Evolutionary conservation across 768 basidiomycete species (phyloP), one percentile per base, ranked within the genome.

Genomic region (Tephrocybe sp.): DNA sequence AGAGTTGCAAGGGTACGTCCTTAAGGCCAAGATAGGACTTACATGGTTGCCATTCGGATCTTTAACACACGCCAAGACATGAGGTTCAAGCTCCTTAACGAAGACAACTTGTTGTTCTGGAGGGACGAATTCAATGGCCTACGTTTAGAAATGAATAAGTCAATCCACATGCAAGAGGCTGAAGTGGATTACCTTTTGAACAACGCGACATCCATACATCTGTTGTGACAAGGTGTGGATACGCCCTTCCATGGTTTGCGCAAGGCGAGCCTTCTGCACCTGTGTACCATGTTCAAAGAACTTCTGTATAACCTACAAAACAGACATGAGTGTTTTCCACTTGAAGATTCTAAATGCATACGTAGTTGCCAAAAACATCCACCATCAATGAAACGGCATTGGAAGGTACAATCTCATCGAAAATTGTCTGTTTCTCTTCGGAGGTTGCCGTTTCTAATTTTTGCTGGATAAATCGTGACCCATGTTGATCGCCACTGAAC

Each of bases 341-440:
- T n/a, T 19, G 5, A 14, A 22, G 31, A 2, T 4, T 20, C 30
- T 1, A 2, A 50, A 30, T 38, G 71, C 87, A 59, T 64, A 92
- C 89, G 71, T 97, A 98, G 72, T 98, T 98, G 49, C 95, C 96
- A 64, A 96, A 98, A 39, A 97, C 89, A 63, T 97, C 92, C 60
- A 86, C 87, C 54, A 94, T 87, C 48, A 98, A 76, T 47, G 84
- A 80, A 41, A 93, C 67, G 4, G 83, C 77, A 61, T 87, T 83
- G 38, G 78, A 68, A 19, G 92, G 91, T 17, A 90, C 78, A 58
- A 98, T 89, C 71, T 98, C 96, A 43, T 89, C 84, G 55, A 93
- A 97, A 33, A 96, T 76, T 31, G 73, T 65, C 58, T 89, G 82
- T 64, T 83, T 86, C 61, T 93, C 92, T 52, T 92, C 91, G 34